Percentiles rank a stretch among this genome's conserved stretches.
These are phyloP conservation scores for Pseudocercospora cruenta DNA, from an alignment of 2,329 filamentous ascomycete species.

Conservation along the genomic window DNA sequence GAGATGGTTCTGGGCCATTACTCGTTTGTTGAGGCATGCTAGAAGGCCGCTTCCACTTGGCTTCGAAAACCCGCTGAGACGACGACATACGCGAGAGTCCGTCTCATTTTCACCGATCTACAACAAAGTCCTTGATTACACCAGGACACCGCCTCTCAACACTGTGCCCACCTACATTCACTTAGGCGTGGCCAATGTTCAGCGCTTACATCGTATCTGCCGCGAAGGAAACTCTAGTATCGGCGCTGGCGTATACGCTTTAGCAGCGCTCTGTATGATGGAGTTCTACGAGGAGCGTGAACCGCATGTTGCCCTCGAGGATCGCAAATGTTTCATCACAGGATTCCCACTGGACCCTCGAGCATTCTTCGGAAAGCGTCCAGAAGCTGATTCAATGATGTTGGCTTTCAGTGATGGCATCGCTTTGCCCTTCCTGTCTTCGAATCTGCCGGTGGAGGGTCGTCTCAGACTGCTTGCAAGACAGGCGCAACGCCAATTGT, in stretches of 20 bases:
- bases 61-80: slow-evolving; percentile 48
- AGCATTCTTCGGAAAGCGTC: slow-evolving; percentile 43
- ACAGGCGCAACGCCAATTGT: slow-evolving; percentile 48
- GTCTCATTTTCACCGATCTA: slow-evolving; percentile 40
- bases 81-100: slow-evolving; percentile 23
- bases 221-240: slow-evolving; percentile 42
- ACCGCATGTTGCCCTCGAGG: slow-evolving; percentile 33
- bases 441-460: slow-evolving; percentile 39
- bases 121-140: slow-evolving; percentile 45
- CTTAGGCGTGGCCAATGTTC: slow-evolving; percentile 40
- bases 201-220: slow-evolving; percentile 44
- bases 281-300: slow-evolving; percentile 43
- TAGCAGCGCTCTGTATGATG: slow-evolving; percentile 53
- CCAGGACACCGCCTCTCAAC: slow-evolving; percentile 42
- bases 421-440: slow-evolving; percentile 48
- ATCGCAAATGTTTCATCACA: slow-evolving; percentile 47
- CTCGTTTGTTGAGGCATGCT: slow-evolving; percentile 49
- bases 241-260: slow-evolving; percentile 51
- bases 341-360: slow-evolving; percentile 54
- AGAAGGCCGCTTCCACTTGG: slow-evolving; percentile 44
- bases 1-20: slow-evolving; percentile 54
- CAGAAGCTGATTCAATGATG: slow-evolving; percentile 50
- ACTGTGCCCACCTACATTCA: slow-evolving; percentile 38
- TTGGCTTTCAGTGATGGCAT: slow-evolving; percentile 53
- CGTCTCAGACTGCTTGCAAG: slow-evolving; percentile 46